Evolutionary conservation across 805 yeast genomes (phyloP), one percentile per base, ranked within the genome.

Genomic region (Kodamaea neixiangensis): DNA sequence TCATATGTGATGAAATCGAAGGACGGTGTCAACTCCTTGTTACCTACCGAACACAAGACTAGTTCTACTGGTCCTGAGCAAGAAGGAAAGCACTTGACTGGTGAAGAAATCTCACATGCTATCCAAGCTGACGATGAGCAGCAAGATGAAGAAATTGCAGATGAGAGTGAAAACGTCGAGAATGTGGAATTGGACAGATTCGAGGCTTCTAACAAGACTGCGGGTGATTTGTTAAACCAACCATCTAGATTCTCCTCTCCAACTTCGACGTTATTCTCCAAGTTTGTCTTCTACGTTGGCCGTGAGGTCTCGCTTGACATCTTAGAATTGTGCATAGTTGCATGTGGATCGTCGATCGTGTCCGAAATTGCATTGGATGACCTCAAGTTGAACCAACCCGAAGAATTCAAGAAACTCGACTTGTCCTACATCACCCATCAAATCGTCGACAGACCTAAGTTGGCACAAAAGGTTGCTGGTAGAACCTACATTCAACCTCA

Each of bases 401-500:
- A 66, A 38, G 72, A 71, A 22, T 77, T 64, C 63, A 63, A 67
- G 45, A 77, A 78, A 47, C 73, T 86, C 55, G 86, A 87, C 64
- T 74, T 89, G 50, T 75, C 82, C 25, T 72, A 77, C 46, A 82
- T 94, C 46, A 94, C 99, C 13, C 99, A 94, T 69, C 98, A 93
- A 71, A 86, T 94, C 59, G 85, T 86, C 56, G 99, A 94, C 71
- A 85, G 99, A 70, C 98, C 99, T 25, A 85, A 83, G 62, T 69
- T 93, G 41, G 66, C 78, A 22, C 78, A 82, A 56, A 89, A 85
- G 66, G 89, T 91, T 41, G 87, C 90, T 54, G 97, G 97, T 47
- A 83, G 98, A 76, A 89, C 96, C 0, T 94, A 94, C 65, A 69
- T 93, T 44, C 99, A 94, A 73, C 99, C 99, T 15, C 99, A 94